Conservation (phyloP, 2,329 filamentous ascomycete species). For the Didymella segeticola region DNA sequence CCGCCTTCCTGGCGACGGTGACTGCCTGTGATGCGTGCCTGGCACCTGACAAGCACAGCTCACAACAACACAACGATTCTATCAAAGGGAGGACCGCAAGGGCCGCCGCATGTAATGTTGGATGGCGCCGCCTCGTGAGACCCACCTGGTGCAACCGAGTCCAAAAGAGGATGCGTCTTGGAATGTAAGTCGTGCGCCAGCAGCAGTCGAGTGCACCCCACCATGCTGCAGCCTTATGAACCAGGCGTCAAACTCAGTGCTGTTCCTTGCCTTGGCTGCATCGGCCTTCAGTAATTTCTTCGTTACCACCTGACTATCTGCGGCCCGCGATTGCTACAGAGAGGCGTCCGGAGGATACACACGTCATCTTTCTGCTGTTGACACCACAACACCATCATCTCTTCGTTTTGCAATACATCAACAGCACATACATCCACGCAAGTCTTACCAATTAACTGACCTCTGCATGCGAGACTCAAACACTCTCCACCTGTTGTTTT, state of each 20-base stretch:
- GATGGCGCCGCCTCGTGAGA: conserved; percentile 30
- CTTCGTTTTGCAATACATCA: conserved; percentile 10
- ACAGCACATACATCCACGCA: conserved; percentile 25
- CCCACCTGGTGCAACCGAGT: conserved; percentile 19
- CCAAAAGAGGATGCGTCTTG: conserved; percentile 24
- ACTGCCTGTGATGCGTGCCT: conserved; percentile 29
- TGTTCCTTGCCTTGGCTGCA: conserved; percentile 7
- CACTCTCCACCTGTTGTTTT: neutral
- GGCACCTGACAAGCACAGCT: conserved; percentile 15
- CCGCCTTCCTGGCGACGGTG: conserved; percentile 36
- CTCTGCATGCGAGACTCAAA: neutral
- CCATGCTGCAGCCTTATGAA: conserved; percentile 43
- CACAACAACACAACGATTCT: conserved; percentile 12
- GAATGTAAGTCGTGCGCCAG: conserved; percentile 25
- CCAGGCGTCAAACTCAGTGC: conserved; percentile 23
- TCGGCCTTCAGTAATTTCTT: conserved; percentile 3
- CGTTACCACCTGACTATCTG: conserved; percentile 7
- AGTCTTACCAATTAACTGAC: conserved; percentile 28
- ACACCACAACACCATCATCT: conserved; percentile 9
- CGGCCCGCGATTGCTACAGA: conserved; percentile 14
- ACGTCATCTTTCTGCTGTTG: conserved; percentile 10
- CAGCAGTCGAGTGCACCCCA: conserved; percentile 9
- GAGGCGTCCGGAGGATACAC: conserved; percentile 11
- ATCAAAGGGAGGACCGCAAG: conserved; percentile 24
- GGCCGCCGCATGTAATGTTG: conserved; percentile 20